Base-by-base conservation (phyloP, 2,329 filamentous ascomycete species). In the Juglanconis oblonga region DNA sequence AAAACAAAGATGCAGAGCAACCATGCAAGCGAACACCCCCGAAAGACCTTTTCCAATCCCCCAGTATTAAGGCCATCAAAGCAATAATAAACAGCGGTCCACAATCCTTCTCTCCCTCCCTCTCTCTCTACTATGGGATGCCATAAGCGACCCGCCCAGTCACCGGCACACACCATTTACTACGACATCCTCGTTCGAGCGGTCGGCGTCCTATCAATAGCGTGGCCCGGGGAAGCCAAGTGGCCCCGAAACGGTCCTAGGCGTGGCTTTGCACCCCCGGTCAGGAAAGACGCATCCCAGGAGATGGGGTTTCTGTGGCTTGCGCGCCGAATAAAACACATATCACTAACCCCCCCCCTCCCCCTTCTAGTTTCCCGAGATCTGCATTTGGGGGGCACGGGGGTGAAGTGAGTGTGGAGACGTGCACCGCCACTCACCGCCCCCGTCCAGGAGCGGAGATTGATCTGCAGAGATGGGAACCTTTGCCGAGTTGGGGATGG, bases 401-500 rank as follows among this genome's bases (percentile, higher is more conserved):
- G 14, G 14, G 9, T 11, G 8, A 44, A 13, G 14, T n/a, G 35
- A 38, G 17, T 17, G 40, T 33, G 42, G 53, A 32, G 32, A 38
- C 54, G 54, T 47, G 55, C 55, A 57, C 55, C 55, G 55, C 55
- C 55, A 57, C 54, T 42, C 4, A 33, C 4, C 32, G 32, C 33
- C 14, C 31, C 42, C 33, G 17, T 11, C 54, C 47, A 57, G 33
- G 54, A 13, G 3, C 47, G 55, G 55, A 57, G 45, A 52, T 57
- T 57, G 55, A 57, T 52, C 47, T 57, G 55, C 48, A 24, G 33
- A 44, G 32, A 13, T 6, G 31, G 45, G 35, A 40, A 44, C 17
- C 14, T 10, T 42, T 24, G 24, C 24, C 24, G 24, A 24, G 24
- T 24, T 24, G 24, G 24, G 24, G 24, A 24, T 24, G 24, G 24